Evolutionary conservation across 2,329 filamentous ascomycete species (phyloP), one percentile per base, ranked within the genome.

Genomic region (Gnomoniopsis sp.): DNA sequence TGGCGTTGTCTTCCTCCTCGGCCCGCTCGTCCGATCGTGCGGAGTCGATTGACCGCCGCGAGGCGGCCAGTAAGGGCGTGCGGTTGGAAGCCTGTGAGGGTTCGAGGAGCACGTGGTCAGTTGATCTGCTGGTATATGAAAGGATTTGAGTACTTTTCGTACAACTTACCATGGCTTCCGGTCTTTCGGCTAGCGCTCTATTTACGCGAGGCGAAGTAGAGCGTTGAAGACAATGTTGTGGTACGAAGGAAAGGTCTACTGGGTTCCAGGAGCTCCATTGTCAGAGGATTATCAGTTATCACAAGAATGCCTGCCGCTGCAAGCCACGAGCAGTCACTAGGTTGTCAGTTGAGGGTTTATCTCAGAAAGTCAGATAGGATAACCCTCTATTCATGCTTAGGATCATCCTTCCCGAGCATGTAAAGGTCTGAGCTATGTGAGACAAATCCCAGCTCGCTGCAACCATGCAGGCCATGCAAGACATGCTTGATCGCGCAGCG

Each of bases 1-100:
- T 69, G 11, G 66, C 70, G 51, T 63, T 68, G 58, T 70, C 68
- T 61, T 72, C 67, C 52, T 71, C 67, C 62, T 71, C 64, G 58
- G 65, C 66, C 49, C 63, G 67, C 36, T 66, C 65, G 61, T 68
- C 68, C 30, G 69, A 71, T 30, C 67, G 65, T 23, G 67, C 65
- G 21, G 70, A 69, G 30, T 69, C 67, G 47, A 59, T 50, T n/a
- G 65, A 66, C 49, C 65, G 67, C 52, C 67, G 70, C 23, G 69
- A 65, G 59, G 66, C 62, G 58, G 71, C 63, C 53, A 81, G 71
- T 62, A 81, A 75, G 58, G 78, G 78, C 51, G 73, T 75, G 59
- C 71, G 70, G 65, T 78, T 76, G 59, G 75, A 74, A 54, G 72
- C 62, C 73, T 77, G 61, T 49, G 21, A 44, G 15, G n/a, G 8